Evolutionary conservation across 495 filamentous ascomycete genomes (phyloP), one percentile per base, ranked within the genome.

Genomic region (Entonaema liquescens): DNA sequence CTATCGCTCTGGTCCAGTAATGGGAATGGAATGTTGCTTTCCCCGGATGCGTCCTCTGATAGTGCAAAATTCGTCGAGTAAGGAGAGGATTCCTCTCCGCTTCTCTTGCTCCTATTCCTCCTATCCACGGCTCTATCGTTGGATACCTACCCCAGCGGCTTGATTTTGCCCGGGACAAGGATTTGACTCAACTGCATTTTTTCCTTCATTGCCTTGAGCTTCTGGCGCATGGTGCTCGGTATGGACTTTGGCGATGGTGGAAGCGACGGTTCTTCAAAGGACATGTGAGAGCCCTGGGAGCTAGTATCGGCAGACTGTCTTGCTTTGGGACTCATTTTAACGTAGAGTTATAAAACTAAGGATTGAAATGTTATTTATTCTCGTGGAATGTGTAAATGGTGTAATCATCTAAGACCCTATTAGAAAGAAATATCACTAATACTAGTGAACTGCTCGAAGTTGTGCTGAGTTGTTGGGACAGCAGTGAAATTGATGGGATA

Each of bases 151-250:
- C 17, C 26, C 5, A 9, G 12, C 29, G 19, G 1, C 12, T 17
- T 15, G 28, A 33, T 11, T 31, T n/a, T n/a, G n/a, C 0, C 15
- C 5, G 52, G 29, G 12, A n/a, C 38, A 13, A n/a, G 13, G 17
- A 2, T 42, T 13, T 42, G 13, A 12, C 17, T 13, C n/a, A n/a
- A n/a, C 17, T 42, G 12, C 38, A n/a, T 3, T 23, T 15, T 69
- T 15, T 33, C 5, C 7, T 19, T 70, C n/a, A 65, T 17, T 5
- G 40, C 21, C 57, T 52, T 65, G 1, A 70, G 13, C 49, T 13
- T 70, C 57, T 65, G 31, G 31, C 31, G 31, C 31, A 33, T 7
- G 31, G 6, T 33, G 31, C 5, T 57, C 25, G 61, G 56, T 9
- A 70, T 13, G 17, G 61, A 40, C 0, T 49, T 36, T 13, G 61